Conservation (phyloP, 176 grass and related monocot species). For the Carex parvula region DNA sequence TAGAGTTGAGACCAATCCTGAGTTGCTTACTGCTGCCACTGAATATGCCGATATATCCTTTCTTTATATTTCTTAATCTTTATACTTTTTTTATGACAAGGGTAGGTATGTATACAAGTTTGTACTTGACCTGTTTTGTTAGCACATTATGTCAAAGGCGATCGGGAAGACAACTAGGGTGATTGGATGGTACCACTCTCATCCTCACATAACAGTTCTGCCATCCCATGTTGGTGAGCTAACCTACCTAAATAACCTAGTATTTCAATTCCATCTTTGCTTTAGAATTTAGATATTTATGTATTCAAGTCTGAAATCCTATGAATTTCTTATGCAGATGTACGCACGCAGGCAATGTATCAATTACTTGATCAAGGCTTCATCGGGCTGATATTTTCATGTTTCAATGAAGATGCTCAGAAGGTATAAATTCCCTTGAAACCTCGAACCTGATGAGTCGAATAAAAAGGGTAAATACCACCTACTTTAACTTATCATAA, state of each 20-base stretch:
- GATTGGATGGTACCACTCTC: constrained; percentile 98
- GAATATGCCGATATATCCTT: constrained; percentile 96
- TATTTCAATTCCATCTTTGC: background rate
- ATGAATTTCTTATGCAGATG: constrained; percentile 57
- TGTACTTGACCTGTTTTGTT: constrained; percentile 43
- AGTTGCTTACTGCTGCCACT: constrained; percentile 75
- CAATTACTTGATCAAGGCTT: constrained; percentile 85
- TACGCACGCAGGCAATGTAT: constrained; percentile 91
- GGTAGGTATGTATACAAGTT: constrained; percentile 9
- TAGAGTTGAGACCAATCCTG: constrained; percentile 96
- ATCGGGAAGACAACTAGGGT: constrained; percentile 85
- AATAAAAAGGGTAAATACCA: background rate
- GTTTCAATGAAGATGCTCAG: constrained; percentile 84
- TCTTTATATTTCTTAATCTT: background rate
- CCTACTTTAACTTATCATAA: constrained; percentile 19
- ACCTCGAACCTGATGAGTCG: background rate
- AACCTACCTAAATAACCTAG: background rate
- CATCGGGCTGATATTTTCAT: constrained; percentile 91
- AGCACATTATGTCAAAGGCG: constrained; percentile 64
- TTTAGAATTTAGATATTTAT: constrained; percentile 12
- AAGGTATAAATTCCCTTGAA: constrained; percentile 41
- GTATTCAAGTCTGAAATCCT: background rate
- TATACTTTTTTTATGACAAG: constrained; percentile 23
- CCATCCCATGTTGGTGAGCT: constrained; percentile 84
- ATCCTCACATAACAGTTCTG: constrained; percentile 95